Percentiles rank a stretch among this genome's conserved stretches.
Evolutionary conservation across 768 basidiomycete genomes (phyloP).

Genomic region (Rubroboletus satanas): DNA sequence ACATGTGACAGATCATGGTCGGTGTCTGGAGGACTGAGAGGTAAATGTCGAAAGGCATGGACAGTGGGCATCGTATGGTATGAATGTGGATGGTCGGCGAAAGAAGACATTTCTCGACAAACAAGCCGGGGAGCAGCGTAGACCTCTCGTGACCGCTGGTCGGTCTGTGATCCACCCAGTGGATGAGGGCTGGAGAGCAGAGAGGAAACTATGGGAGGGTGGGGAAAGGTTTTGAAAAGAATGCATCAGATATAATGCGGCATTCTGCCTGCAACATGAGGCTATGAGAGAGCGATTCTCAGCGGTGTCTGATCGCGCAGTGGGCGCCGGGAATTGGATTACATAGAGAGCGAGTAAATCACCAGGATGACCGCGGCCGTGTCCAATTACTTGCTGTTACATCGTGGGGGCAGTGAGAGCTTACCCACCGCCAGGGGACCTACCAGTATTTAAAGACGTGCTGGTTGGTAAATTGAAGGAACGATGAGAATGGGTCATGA

Average conservation of each 20-base stretch:
- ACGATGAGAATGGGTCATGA: neutral
- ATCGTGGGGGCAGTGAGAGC: slow-evolving; percentile 5
- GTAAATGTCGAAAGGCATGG: slow-evolving; percentile 31
- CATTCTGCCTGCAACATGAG: slow-evolving; percentile 5
- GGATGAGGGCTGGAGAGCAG: neutral
- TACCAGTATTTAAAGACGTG: neutral
- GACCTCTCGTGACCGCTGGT: neutral
- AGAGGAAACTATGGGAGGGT: neutral
- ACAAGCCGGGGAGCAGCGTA: neutral
- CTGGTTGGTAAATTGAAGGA: neutral
- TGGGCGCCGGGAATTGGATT: neutral
- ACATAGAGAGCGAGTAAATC: slow-evolving; percentile 17
- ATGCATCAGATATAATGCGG: slow-evolving; percentile 8
- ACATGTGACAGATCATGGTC: slow-evolving; percentile 10
- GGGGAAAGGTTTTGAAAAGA: neutral
- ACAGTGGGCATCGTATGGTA: slow-evolving; percentile 18
- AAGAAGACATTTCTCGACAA: slow-evolving; percentile 36
- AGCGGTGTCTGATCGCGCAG: slow-evolving; percentile 12
- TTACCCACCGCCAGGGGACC: neutral
- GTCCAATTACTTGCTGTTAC: neutral
- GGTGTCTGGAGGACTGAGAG: slow-evolving; percentile 42
- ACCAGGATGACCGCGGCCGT: slow-evolving; percentile 32
- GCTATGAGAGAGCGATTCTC: slow-evolving; percentile 20
- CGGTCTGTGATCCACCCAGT: neutral
- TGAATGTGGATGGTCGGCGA: slow-evolving; percentile 39